Base-by-base conservation (phyloP, 2,329 filamentous ascomycete genomes). In the Penicillium aurantiogriseum region DNA sequence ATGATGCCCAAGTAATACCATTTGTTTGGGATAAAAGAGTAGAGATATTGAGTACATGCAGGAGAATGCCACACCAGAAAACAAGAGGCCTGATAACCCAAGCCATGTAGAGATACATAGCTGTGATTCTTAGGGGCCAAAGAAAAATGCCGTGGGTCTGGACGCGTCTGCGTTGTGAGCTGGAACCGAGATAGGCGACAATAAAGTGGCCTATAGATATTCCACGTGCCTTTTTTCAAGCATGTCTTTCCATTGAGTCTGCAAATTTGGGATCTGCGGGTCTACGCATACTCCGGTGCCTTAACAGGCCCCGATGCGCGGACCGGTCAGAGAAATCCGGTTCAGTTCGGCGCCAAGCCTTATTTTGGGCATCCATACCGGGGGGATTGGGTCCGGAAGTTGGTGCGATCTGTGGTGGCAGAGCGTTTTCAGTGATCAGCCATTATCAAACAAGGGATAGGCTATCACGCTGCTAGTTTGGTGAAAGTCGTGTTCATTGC, bases 1-100 rank as follows among this genome's bases (percentile, higher is more conserved):
- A 25, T n/a, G 33, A 52, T 27, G 35, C 29, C 43, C 27, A 29
- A 36, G 40, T 35, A 51, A 55, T 44, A 31, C 49, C 54, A 40
- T 42, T 56, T 46, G 35, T 40, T 53, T 46, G 42, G 35, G 40
- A 43, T 38, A 46, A 52, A 42, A 60, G 55, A 59, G 56, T 57
- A 64, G 42, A 63, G 54, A 64, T 45, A 45, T 46, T 64, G 65
- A 59, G 59, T 66, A 64, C 63, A 66, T 54, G 48, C 44, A 55
- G 43, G 47, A 58, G 51, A 59, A 59, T 47, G 49, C 45, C 44
- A 56, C 44, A 47, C 52, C 33, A 52, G 54, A 55, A 55, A 40
- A 57, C 36, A 23, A 56, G 31, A 52, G 48, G 31, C 51, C 54
- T 51, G 29, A n/a, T 31, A 29, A 17, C 38, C 58, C 56, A 35